Conservation (phyloP, 345 rosid species). For the Abelmoschus esculentus region DNA sequence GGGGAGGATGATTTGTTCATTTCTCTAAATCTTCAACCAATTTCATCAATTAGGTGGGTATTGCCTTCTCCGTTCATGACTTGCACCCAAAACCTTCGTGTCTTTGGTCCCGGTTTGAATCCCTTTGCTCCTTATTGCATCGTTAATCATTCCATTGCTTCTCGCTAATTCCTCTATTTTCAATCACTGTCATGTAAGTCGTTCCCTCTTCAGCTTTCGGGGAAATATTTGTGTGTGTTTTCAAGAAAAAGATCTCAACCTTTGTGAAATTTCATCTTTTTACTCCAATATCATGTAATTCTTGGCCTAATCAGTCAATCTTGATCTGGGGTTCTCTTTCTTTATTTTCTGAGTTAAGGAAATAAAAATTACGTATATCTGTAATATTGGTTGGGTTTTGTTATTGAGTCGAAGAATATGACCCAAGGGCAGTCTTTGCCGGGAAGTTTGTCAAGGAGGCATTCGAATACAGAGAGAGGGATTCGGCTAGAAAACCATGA, state of each 20-base stretch:
- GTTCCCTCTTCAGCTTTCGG: not conserved
- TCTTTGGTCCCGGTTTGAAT: constrained; percentile 88
- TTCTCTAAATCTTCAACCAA: constrained; percentile 5
- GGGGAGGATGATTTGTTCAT: constrained; percentile 24
- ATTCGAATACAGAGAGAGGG: too few relatives aligned
- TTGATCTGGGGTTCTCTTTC: not conserved
- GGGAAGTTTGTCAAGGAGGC: constrained; percentile 51
- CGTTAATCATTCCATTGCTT: constrained; percentile 59
- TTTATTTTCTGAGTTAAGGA: not conserved
- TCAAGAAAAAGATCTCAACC: not conserved
- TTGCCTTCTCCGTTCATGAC: constrained; percentile 34
- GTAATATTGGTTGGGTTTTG: not conserved
- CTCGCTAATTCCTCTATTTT: constrained; percentile 35
- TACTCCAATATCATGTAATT: constrained; percentile 1
- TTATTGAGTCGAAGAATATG: constrained; percentile 25
- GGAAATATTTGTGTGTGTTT: not conserved
- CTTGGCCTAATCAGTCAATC: not conserved
- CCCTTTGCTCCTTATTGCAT: constrained; percentile 85
- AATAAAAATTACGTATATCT: not conserved
- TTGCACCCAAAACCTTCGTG: constrained; percentile 58
- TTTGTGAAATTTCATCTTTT: not conserved
- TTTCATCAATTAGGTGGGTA: constrained; percentile 38
- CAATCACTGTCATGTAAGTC: constrained; percentile 16
- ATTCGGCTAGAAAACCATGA: too few relatives aligned
- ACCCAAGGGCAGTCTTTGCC: constrained; percentile 41